Evolutionary conservation across 1,284 basidiomycete genomes (phyloP).

Genomic region (Apiotrichum montevideense): DNA sequence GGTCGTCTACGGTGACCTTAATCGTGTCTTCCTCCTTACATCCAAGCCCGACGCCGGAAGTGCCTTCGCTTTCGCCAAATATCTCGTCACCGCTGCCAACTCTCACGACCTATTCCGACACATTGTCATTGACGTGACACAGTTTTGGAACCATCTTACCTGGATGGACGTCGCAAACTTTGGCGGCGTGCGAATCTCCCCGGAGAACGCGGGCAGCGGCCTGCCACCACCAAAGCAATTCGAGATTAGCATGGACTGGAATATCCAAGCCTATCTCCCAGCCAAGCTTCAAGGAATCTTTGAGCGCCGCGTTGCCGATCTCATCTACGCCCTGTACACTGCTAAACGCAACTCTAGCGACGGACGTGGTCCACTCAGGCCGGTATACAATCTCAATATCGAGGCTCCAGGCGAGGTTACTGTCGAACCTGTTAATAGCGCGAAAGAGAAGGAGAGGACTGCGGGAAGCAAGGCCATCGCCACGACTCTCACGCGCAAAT

Average conservation of each 20-base stretch:
- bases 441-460: conserved; percentile 65
- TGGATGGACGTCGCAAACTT: conserved; percentile 96
- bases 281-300: conserved; percentile 76
- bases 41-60: conserved; percentile 88
- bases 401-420: conserved; percentile 28
- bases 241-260: conserved; percentile 85
- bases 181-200: conserved; percentile 75
- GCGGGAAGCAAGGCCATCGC: conserved; percentile 67
- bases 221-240: conserved; percentile 28
- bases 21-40: conserved; percentile 82
- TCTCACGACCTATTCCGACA: conserved; percentile 95
- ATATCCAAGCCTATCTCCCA: conserved; percentile 87
- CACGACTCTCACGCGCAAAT: conserved; percentile 71
- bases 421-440: conserved; percentile 53
- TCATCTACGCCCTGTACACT: conserved; percentile 75
- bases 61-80: conserved; percentile 90
- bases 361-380: conserved; percentile 64
- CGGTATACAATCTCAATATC: conserved; percentile 58
- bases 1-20: conserved; percentile 93
- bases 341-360: conserved; percentile 60
- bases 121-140: conserved; percentile 75
- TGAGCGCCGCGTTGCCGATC: conserved; percentile 65
- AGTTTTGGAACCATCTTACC: conserved; percentile 89
- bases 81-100: conserved; percentile 87
- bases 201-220: conserved; percentile 47